Percentiles rank a stretch among this genome's conserved stretches.
Evolutionary conservation across 2,329 filamentous ascomycete species (phyloP).

Genomic region (Aspergillus hiratsukae): DNA sequence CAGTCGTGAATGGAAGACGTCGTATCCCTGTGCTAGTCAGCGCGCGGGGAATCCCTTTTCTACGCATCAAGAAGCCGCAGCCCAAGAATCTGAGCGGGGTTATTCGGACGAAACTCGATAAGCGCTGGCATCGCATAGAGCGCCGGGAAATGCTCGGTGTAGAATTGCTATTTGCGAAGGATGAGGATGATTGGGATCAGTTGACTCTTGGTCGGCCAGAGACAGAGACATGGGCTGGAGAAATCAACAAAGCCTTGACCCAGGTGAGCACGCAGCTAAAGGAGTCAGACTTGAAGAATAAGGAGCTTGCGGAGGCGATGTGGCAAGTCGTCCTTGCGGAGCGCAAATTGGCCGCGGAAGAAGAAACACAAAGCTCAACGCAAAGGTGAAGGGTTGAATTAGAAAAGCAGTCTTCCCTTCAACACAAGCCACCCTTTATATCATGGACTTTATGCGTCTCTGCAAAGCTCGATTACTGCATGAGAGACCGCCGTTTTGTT

Average conservation of each 20-base stretch:
- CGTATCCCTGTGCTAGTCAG: conserved; percentile 39
- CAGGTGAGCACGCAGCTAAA: conserved; percentile 22
- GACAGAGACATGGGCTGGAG: conserved; percentile 20
- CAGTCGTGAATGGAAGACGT: conserved; percentile 32
- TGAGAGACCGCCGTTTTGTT: not conserved
- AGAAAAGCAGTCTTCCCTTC: no score
- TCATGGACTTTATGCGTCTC: not conserved
- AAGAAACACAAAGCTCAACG: conserved; percentile 15
- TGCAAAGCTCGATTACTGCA: not conserved
- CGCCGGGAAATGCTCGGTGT: conserved; percentile 27
- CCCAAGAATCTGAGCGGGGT: conserved; percentile 36
- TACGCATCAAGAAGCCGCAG: conserved; percentile 44
- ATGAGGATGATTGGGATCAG: conserved; percentile 41
- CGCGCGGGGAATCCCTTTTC: conserved; percentile 39
- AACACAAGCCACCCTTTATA: not conserved
- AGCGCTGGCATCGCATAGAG: conserved; percentile 31
- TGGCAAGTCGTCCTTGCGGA: conserved; percentile 40
- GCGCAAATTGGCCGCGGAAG: conserved; percentile 30
- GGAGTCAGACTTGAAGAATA: conserved; percentile 24
- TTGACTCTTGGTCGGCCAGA: conserved; percentile 22
- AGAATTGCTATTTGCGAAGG: conserved; percentile 30
- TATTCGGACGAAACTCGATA: conserved; percentile 32
- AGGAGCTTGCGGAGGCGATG: conserved; percentile 30
- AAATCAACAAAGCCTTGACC: conserved; percentile 14
- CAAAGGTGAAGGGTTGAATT: not conserved